A percentile compares a stretch with the other conserved stretches of the same genome.
phyloP scores from a whole-genome alignment of 2,329 filamentous ascomycete species.

The Rhynchosporium graminicola region DNA sequence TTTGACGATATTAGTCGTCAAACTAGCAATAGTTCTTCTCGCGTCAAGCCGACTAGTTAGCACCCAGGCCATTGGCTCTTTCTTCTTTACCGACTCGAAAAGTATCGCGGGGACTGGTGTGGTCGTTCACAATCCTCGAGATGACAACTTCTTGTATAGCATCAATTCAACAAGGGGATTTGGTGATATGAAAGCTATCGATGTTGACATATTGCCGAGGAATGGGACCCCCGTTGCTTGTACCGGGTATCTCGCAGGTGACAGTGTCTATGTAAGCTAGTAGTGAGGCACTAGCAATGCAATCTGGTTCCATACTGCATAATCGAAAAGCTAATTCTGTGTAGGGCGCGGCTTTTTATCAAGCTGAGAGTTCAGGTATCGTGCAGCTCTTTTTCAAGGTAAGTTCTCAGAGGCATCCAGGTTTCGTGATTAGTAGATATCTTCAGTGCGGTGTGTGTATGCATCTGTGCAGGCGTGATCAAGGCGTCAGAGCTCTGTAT shows the following conservation, averaged over 20 bases:
- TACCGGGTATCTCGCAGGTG: background rate
- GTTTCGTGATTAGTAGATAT: no score
- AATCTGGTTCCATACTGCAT: no score
- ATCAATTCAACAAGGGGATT: conserved; percentile 4
- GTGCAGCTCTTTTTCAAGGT: no score
- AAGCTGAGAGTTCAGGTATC: background rate
- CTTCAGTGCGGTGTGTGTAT: no score
- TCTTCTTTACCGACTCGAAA: conserved; percentile 2
- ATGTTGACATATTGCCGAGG: background rate
- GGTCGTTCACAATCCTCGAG: background rate
- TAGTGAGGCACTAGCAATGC: background rate
- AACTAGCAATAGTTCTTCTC: background rate
- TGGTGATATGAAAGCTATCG: background rate
- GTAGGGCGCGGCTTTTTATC: conserved; percentile 1
- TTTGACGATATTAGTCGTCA: background rate
- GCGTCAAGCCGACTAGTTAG: background rate
- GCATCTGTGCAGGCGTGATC: no score
- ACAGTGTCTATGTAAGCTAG: conserved; percentile 4
- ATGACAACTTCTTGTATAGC: conserved; percentile 1
- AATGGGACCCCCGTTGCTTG: conserved; percentile 3
- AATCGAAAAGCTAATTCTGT: background rate
- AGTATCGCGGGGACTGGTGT: background rate
- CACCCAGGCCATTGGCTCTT: conserved; percentile 1
- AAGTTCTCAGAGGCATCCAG: no score
- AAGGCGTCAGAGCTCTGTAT: no score